These are phyloP conservation scores for Nicotiana attenuata DNA, from an alignment of 257 asterid genomes.

Conservation along the genomic window DNA sequence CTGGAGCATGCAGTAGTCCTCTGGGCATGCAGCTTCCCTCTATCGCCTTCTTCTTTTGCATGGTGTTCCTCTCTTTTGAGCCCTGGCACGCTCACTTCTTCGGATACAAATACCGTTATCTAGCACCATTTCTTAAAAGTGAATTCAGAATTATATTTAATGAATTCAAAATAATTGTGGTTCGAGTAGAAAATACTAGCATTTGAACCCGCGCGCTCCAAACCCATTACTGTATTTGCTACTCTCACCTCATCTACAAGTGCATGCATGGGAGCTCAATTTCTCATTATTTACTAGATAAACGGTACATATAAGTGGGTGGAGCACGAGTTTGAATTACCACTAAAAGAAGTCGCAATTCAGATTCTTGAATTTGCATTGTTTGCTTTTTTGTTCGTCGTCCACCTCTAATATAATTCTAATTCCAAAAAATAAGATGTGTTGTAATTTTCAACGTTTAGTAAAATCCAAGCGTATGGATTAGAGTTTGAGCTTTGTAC, in stretches of 20 bases:
- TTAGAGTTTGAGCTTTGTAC: too few relatives aligned
- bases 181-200: rapidly evolving
- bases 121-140: not conserved
- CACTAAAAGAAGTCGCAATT: too few relatives aligned
- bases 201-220: not conserved
- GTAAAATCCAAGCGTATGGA: too few relatives aligned
- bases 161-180: not conserved
- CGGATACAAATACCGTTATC: not conserved
- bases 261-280: not conserved
- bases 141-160: not conserved
- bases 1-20: slow-evolving; percentile 23
- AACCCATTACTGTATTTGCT: not conserved
- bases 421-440: too few relatives aligned
- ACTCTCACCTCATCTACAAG: not conserved
- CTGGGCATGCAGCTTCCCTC: slow-evolving; percentile 30
- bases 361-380: too few relatives aligned
- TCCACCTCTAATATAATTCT: too few relatives aligned
- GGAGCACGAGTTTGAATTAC: too few relatives aligned
- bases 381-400: too few relatives aligned
- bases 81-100: slow-evolving; percentile 35
- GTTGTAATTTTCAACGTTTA: too few relatives aligned
- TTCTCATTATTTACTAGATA: not conserved
- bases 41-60: slow-evolving; percentile 47
- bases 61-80: slow-evolving; percentile 68
- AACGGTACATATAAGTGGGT: too few relatives aligned